These are phyloP conservation scores for Rhododendron kiyosumense DNA, from an alignment of 148 eudicot genomes.

Conservation along the genomic window DNA sequence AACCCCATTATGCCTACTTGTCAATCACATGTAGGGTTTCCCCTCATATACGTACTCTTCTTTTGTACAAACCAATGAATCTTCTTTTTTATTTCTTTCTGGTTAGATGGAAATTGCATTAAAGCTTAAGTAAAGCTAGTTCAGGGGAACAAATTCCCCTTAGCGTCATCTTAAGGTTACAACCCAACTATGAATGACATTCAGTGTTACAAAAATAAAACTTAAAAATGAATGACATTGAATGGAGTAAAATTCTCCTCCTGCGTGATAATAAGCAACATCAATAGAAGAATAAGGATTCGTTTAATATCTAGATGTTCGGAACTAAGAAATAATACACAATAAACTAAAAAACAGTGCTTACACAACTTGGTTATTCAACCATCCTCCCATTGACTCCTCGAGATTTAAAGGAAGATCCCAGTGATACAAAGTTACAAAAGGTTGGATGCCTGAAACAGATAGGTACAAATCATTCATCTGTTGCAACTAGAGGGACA, in stretches of 20 bases:
- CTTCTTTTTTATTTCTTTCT: background rate
- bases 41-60: background rate
- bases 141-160: background rate
- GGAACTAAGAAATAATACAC: background rate
- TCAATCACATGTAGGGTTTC: background rate
- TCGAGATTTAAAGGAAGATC: conserved; percentile 79
- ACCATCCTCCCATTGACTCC: conserved; percentile 74
- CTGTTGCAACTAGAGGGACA: conserved; percentile 1
- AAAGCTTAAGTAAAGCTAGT: background rate
- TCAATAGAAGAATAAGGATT: background rate
- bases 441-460: conserved; percentile 68
- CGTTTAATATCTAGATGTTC: background rate
- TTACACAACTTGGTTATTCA: conserved; percentile 63
- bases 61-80: background rate
- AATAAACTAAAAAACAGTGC: conserved; percentile 12
- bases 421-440: conserved; percentile 75
- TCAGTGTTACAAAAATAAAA: background rate
- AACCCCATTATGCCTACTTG: background rate
- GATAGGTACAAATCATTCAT: conserved; percentile 9
- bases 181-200: background rate
- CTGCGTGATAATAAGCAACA: background rate
- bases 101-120: background rate
- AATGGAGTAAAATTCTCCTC: background rate
- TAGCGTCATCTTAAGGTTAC: background rate
- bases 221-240: background rate